Conservation (phyloP, 257 asterid genomes). For the Scutellaria baicalensis region DNA sequence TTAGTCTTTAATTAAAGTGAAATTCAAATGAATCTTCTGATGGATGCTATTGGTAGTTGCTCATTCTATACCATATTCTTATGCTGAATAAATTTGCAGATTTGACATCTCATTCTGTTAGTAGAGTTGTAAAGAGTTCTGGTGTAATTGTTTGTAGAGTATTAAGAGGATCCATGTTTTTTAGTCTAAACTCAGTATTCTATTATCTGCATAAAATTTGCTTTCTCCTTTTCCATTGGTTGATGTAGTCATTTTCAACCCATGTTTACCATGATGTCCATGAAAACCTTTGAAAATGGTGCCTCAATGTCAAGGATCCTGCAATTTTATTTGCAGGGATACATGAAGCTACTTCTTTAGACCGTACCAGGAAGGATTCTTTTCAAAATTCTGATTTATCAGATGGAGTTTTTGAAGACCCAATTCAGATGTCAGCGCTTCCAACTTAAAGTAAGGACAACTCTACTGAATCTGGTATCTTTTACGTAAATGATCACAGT, state of each 20-base stretch:
- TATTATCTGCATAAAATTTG: background rate
- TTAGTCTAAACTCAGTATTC: background rate
- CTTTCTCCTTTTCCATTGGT: background rate
- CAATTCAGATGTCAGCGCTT: conserved; percentile 60
- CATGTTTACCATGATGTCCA: background rate
- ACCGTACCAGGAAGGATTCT: conserved; percentile 61
- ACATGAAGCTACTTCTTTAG: conserved; percentile 86
- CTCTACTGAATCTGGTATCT: background rate
- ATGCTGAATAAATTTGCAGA: background rate
- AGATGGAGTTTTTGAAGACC: conserved; percentile 59
- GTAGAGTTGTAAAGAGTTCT: background rate
- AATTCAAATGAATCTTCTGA: background rate
- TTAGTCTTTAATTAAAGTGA: background rate
- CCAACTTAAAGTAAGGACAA: conserved; percentile 56
- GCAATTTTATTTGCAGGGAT: conserved; percentile 49
- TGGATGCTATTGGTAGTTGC: background rate
- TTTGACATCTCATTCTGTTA: background rate
- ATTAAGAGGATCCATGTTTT: background rate
- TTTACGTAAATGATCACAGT: background rate
- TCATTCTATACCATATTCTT: background rate
- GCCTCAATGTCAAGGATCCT: conserved; percentile 5
- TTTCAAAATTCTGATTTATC: conserved; percentile 40
- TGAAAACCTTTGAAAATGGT: background rate
- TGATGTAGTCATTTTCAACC: background rate
- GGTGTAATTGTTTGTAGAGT: background rate